Evolutionary conservation across 2,329 filamentous ascomycete genomes (phyloP), one percentile per base, ranked within the genome.

Genomic region (Chrysosporium queenslandicum): DNA sequence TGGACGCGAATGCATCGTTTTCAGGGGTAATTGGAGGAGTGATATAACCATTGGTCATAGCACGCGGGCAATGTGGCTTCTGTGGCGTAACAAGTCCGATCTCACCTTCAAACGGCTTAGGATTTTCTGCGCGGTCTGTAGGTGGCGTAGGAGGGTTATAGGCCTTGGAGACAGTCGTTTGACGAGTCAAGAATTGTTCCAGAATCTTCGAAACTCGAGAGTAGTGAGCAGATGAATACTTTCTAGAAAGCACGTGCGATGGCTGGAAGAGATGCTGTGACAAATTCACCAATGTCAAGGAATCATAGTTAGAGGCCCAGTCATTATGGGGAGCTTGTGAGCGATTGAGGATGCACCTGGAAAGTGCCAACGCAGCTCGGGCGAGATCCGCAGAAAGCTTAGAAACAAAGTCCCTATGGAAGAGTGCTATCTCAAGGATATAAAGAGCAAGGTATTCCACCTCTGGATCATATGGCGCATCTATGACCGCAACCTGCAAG

Each of bases 321-420:
- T 89, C 84, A 36, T 79, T 80, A 56, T 87, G 83, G 57, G 81
- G 81, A 58, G 83, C 77, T 67, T 94, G 88, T 37, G 83, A 79
- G 54, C 88, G 83, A 63, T 83, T 83, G 9, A 97, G 79, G 58
- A 98, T 88, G 65, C 87, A 91, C 58, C 90, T 79, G 36, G 91
- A 84, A 37, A 98, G 79, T 50, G 88, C 88, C 52, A 97, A 76
- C 9, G 90, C 88, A 40, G 89, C 85, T 59, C 88, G 80, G 41
- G 92, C 90, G 77, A 98, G 87, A 58, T 90, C 84, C 0, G 91
- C 95, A 18, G 92, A 89, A 64, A 85, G 85, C 52, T 86, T 89
- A 14, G 90, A 92, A 57, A 98, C 90, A 63, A 98, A 98, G 59
- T 97, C 92, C 64, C 91, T 86, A 74, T 97, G 88, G 72, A 96